A percentile compares a stretch with the other conserved stretches of the same genome.
Conservation (phyloP, 768 basidiomycete genomes). For the Mycena albidolilacea region DNA sequence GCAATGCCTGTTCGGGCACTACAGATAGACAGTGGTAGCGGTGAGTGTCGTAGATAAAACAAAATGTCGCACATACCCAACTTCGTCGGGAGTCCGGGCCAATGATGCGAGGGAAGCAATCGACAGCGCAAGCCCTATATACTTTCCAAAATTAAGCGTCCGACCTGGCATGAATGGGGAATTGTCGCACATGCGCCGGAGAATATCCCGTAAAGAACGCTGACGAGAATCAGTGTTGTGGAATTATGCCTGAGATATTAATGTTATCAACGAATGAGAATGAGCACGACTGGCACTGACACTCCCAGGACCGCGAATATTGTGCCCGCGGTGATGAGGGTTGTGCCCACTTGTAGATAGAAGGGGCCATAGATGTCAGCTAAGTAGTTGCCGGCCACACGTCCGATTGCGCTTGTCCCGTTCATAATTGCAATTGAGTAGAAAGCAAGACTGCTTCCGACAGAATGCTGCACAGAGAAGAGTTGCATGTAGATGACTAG, state of each 20-base stretch:
- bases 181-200: constrained; percentile 54
- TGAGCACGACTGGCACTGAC: constrained; percentile 43
- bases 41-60: not conserved
- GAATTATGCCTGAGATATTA: constrained; percentile 47
- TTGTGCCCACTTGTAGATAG: constrained; percentile 54
- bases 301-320: constrained; percentile 57
- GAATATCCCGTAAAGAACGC: constrained; percentile 63
- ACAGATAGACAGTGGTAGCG: no score
- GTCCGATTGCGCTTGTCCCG: constrained; percentile 52
- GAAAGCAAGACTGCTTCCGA: constrained; percentile 36
- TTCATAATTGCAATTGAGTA: constrained; percentile 55
- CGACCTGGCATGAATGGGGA: not conserved
- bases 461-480: constrained; percentile 43
- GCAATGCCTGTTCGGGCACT: constrained; percentile 57
- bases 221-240: constrained; percentile 56
- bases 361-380: constrained; percentile 56
- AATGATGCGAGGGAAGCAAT: constrained; percentile 50
- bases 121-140: constrained; percentile 53
- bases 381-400: constrained; percentile 51
- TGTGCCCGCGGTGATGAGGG: constrained; percentile 54
- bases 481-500: constrained; percentile 34
- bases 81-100: constrained; percentile 50
- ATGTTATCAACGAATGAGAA: not conserved
- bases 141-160: not conserved
- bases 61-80: constrained; percentile 47